Evolutionary conservation across 345 rosid genomes (phyloP).

Genomic region (Dipteronia sinensis): DNA sequence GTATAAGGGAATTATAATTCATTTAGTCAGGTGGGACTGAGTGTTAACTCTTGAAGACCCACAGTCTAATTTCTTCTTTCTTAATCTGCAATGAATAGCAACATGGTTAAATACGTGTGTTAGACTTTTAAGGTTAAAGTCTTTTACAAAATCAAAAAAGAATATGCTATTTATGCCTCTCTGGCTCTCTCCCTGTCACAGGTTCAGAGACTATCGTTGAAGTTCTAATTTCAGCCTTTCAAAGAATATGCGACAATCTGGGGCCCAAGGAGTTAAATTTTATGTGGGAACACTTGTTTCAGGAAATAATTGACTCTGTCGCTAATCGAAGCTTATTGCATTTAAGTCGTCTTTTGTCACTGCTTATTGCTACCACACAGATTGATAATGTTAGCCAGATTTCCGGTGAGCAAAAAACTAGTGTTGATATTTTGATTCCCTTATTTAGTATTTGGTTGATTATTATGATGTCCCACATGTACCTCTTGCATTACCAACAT

Average conservation of each 20-base stretch:
- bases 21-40: neutral
- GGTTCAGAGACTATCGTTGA: conserved; percentile 60
- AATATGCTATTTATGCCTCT: conserved; percentile 13
- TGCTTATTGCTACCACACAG: conserved; percentile 58
- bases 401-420: conserved; percentile 53
- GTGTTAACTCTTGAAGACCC: neutral
- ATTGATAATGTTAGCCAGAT: conserved; percentile 39
- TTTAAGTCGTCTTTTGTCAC: conserved; percentile 51
- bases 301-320: conserved; percentile 44
- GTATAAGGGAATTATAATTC: neutral
- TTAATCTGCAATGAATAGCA: neutral
- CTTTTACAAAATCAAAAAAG: too few relatives aligned
- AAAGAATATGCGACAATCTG: conserved; percentile 61
- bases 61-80: neutral
- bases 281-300: conserved; percentile 59
- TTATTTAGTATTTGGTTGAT: conserved; percentile 10
- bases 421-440: conserved; percentile 18
- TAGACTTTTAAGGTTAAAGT: neutral
- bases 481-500: conserved; percentile 13
- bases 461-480: neutral
- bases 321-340: conserved; percentile 33
- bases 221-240: conserved; percentile 54
- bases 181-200: conserved; percentile 29
- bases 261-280: conserved; percentile 49
- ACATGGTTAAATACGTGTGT: neutral